Base-by-base conservation (phyloP, 208 protist species). In the Leishmania lainsoni region DNA sequence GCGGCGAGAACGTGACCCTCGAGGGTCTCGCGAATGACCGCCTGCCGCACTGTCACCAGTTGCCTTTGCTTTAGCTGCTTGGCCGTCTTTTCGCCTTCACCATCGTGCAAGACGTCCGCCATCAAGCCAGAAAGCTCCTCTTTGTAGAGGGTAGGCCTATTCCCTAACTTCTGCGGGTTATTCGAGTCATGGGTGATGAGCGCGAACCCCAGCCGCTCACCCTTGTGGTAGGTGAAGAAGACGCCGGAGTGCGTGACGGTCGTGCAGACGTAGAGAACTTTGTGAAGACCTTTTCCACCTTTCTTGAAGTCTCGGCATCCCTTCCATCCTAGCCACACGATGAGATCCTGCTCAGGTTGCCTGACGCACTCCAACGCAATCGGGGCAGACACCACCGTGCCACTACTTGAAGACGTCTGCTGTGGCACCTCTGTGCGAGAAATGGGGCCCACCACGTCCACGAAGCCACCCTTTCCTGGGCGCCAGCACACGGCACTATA, bases 1-100 rank as follows among this genome's bases (percentile, higher is more conserved):
- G 85, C 75, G 16, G 81, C 83, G 1, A 93, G 73, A 1, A 96
- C 86, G 32, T 84, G 66, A 0, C 86, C 91, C 16, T 74, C 68
- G 17, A 69, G 32, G 32, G 86, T 92, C 17, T 89, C 42, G 5
- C 87, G 84, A 22, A 94, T 58, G 26, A 75, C 72, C 20, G 87
- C 86, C 2, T 83, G 75, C n/a, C 78, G 80, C 22, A 93, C 81
- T 3, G 73, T 58, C 35, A 93, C 85, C 5, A 69, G 76, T 5
- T 73, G 29, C 0, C 35, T 48, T 5, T 20, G 12, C 70, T 9
- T 14, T 22, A 29, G 10, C 51, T 48, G 35, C 39, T 59, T 80
- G 35, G 8, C 0, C 5, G 16, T 65, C 52, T 49, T 68, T 26
- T 52, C 65, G 14, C 54, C 54, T 39, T 58, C 16, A 3, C 16